Conservation (phyloP, 2,329 filamentous ascomycete genomes). For the Nemania diffusa region DNA sequence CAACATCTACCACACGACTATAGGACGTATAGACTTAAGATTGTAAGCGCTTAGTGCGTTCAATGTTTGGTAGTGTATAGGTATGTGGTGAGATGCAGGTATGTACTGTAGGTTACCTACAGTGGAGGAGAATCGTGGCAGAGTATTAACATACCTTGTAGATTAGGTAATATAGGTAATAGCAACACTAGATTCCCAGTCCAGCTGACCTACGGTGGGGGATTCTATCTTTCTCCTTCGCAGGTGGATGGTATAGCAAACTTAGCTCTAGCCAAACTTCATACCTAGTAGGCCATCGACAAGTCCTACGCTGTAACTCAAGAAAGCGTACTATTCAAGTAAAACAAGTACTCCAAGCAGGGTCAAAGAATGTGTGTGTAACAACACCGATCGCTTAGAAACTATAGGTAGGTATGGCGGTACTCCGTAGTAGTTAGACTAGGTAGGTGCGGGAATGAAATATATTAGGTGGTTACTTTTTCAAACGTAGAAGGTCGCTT, state of each 20-base stretch:
- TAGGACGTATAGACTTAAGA: background rate
- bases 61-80: too few species aligned
- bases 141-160: background rate
- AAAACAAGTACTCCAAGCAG: background rate
- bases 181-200: background rate
- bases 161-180: background rate
- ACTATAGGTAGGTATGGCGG: too few species aligned
- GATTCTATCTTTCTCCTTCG: background rate
- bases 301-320: too few species aligned
- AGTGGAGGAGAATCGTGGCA: constrained; percentile 13
- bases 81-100: too few species aligned
- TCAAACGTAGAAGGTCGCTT: background rate
- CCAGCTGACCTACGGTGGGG: constrained; percentile 9
- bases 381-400: background rate
- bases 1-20: background rate
- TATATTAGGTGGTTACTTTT: background rate
- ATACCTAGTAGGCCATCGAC: background rate
- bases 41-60: background rate
- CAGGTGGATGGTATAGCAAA: background rate
- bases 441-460: too few species aligned
- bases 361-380: background rate
- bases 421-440: background rate
- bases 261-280: background rate
- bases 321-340: background rate
- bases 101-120: background rate